phyloP scores from a whole-genome alignment of 441 rosid species.

The Mallotus repandus region DNA sequence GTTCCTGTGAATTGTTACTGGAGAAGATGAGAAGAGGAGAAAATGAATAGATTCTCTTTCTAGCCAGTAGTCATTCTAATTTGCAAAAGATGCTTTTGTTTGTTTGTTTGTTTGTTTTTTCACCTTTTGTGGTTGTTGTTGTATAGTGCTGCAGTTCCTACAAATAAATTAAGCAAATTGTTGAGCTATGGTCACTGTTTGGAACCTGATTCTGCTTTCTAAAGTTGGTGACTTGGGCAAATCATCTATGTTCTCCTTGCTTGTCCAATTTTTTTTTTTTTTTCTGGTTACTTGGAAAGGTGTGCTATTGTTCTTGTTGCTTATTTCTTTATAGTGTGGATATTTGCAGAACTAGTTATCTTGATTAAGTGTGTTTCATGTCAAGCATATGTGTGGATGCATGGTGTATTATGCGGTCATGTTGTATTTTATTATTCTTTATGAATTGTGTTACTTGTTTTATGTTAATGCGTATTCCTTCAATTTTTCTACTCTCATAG shows the following conservation, averaged over 20 bases:
- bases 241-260: not conserved
- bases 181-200: not conserved
- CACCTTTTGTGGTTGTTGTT: no score
- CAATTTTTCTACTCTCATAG: no score
- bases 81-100: no score
- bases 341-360: not conserved
- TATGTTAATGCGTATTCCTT: no score
- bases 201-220: conserved; percentile 12
- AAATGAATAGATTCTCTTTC: no score
- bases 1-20: not conserved
- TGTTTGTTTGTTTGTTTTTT: no score
- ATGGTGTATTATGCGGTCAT: not conserved
- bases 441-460: not conserved
- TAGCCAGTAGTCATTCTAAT: fast-evolving
- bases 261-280: no score
- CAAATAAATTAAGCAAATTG: not conserved
- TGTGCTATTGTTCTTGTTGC: not conserved
- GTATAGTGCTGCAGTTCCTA: conserved; percentile 2
- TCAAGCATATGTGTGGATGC: not conserved
- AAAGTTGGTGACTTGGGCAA: not conserved
- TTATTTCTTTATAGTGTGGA: not conserved
- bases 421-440: not conserved
- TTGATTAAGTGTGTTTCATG: not conserved
- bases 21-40: no score
- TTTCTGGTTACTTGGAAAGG: not conserved